phyloP scores from a whole-genome alignment of 768 basidiomycete genomes.

The Boletus vinaceobasis region DNA sequence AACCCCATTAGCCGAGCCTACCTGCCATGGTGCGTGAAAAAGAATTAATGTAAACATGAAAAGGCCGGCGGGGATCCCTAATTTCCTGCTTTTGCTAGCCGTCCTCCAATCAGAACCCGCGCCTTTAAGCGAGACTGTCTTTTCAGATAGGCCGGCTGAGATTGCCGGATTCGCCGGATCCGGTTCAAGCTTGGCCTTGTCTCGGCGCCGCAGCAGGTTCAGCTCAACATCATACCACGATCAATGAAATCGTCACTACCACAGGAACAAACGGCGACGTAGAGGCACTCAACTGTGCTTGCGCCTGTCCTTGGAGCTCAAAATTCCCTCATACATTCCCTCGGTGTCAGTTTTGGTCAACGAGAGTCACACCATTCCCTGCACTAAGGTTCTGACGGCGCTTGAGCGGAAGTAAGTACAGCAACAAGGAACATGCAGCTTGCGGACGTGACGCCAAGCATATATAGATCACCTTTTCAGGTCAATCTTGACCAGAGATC shows the following conservation, averaged over 20 bases:
- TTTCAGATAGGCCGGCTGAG: background rate
- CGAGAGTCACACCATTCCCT: background rate
- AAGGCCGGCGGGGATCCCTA: background rate
- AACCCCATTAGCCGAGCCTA: background rate
- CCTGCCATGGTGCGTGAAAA: background rate
- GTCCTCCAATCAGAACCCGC: background rate
- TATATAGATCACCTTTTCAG: slow-evolving; percentile 5
- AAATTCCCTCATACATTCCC: background rate
- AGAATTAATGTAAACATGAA: background rate
- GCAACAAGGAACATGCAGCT: slow-evolving; percentile 7
- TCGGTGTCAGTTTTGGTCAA: background rate
- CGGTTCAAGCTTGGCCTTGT: no score
- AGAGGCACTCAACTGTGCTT: background rate
- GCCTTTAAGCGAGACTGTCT: background rate
- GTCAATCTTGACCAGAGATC: slow-evolving; percentile 5
- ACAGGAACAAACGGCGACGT: background rate
- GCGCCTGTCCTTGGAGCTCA: background rate
- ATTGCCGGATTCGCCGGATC: background rate
- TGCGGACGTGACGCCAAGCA: background rate
- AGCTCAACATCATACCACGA: no score
- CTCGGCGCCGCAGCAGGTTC: no score
- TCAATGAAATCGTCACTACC: no score
- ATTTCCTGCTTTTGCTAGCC: background rate
- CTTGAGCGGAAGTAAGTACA: slow-evolving; percentile 26
- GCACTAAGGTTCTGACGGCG: slow-evolving; percentile 6